phyloP scores from a whole-genome alignment of 2,329 filamentous ascomycete species.

The Pseudocercospora macadamiae region DNA sequence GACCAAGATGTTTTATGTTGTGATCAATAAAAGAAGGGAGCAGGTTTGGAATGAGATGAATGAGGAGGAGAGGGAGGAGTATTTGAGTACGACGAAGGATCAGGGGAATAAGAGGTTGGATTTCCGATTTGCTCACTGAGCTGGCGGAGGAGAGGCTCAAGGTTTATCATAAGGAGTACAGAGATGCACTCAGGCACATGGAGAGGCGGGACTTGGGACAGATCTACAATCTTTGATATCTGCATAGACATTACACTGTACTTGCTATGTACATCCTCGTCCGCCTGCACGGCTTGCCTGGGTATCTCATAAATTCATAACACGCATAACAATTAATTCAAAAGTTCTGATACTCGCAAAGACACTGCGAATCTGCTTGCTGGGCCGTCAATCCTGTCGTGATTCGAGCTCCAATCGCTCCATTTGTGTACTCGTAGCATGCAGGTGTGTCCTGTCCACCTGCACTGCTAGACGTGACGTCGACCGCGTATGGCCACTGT shows the following conservation, averaged over 20 bases:
- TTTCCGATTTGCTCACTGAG: slow-evolving; percentile 38
- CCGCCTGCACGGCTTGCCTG: slow-evolving; percentile 4
- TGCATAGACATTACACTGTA: neutral
- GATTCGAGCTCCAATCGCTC: slow-evolving; percentile 41
- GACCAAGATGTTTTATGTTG: slow-evolving; percentile 58
- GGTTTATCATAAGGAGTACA: too few relatives aligned
- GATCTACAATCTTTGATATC: neutral
- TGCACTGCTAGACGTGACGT: slow-evolving; percentile 56
- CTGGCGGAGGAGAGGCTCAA: too few relatives aligned
- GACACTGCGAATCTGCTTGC: slow-evolving; percentile 43
- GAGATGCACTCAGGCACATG: too few relatives aligned
- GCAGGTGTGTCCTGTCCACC: slow-evolving; percentile 56
- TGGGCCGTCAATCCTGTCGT: slow-evolving; percentile 40
- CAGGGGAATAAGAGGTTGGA: slow-evolving; percentile 47
- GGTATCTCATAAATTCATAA: slow-evolving; percentile 13
- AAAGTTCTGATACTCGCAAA: slow-evolving; percentile 52
- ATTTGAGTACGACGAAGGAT: slow-evolving; percentile 47
- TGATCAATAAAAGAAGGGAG: slow-evolving; percentile 50
- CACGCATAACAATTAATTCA: slow-evolving; percentile 15
- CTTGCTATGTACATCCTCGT: neutral
- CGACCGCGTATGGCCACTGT: slow-evolving; percentile 62
- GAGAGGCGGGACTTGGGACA: neutral
- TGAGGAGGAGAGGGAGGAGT: slow-evolving; percentile 53
- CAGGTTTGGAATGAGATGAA: slow-evolving; percentile 54
- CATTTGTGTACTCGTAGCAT: slow-evolving; percentile 53